Evolutionary conservation across 78 protist species (phyloP).

Genomic region (Dictyostelium firmibasis): DNA sequence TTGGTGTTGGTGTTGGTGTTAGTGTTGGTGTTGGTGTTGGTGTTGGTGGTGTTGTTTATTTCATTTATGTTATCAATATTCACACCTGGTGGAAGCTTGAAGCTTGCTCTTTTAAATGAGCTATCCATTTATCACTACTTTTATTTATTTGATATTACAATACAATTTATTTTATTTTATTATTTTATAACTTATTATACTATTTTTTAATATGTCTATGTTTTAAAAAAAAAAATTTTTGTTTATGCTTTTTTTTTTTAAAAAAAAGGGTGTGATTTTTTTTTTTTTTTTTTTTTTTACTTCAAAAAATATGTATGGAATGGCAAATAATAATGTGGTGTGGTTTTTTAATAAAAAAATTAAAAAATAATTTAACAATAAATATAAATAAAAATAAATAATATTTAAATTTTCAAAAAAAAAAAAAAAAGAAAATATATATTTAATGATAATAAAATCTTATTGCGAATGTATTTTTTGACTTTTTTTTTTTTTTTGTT

Average conservation of each 20-base stretch:
- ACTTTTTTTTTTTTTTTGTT: too few relatives aligned
- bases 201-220: too few relatives aligned
- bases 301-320: not conserved
- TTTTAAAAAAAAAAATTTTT: too few relatives aligned
- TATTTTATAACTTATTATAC: too few relatives aligned
- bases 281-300: conserved; percentile 20
- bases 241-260: not conserved
- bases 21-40: not conserved
- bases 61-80: not conserved
- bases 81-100: conserved; percentile 20
- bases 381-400: not conserved
- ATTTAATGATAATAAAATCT: not conserved
- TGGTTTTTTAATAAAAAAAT: not conserved
- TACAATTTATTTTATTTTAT: not conserved
- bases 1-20: not conserved
- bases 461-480: too few relatives aligned
- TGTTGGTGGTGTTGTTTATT: not conserved
- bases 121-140: not conserved
- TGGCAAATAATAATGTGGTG: not conserved
- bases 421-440: not conserved
- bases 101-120: conserved; percentile 34
- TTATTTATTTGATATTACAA: not conserved
- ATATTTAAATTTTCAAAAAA: not conserved
- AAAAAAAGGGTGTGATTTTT: not conserved
- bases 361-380: not conserved